phyloP scores from a whole-genome alignment of 371 early-diverging fungal species.

The Catenaria anguillulae region DNA sequence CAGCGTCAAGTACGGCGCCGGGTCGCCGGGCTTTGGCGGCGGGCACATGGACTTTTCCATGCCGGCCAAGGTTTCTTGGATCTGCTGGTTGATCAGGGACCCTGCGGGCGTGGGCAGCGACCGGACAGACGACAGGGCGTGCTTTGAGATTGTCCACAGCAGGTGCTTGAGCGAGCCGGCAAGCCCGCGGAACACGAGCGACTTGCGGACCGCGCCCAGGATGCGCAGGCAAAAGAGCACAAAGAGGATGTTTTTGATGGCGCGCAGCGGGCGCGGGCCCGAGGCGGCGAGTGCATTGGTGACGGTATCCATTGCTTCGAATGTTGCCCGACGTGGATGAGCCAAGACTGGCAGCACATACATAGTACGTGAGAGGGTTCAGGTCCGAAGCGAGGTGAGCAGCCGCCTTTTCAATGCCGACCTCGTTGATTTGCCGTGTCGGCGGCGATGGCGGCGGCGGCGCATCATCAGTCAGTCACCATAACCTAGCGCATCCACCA shows the following conservation, averaged over 20 bases:
- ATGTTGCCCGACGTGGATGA: too few species aligned
- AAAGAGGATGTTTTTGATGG: slow-evolving; percentile 14
- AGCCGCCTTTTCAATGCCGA: too few species aligned
- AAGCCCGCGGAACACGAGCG: slow-evolving; percentile 16
- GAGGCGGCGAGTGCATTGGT: slow-evolving; percentile 4
- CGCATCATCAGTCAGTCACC: too few species aligned
- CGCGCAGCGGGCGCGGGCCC: slow-evolving; percentile 16
- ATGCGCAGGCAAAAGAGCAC: slow-evolving; percentile 17
- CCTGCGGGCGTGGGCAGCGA: background rate
- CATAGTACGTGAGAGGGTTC: too few species aligned
- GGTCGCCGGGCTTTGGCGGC: slow-evolving; percentile 39
- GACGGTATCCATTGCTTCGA: too few species aligned
- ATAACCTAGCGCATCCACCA: too few species aligned
- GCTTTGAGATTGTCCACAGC: slow-evolving; percentile 11
- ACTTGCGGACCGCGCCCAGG: slow-evolving; percentile 8
- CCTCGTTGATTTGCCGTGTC: too few species aligned
- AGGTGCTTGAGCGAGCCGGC: slow-evolving; percentile 4
- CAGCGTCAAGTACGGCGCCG: slow-evolving; percentile 33
- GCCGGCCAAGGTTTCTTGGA: slow-evolving; percentile 49
- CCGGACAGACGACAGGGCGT: background rate
- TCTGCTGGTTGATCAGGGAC: slow-evolving; percentile 25
- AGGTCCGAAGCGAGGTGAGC: too few species aligned
- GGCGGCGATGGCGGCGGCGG: too few species aligned
- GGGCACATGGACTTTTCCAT: slow-evolving; percentile 55
- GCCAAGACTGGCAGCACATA: too few species aligned